phyloP scores from a whole-genome alignment of 1,284 basidiomycete genomes.

The Tetrapyrgos nigripes region DNA sequence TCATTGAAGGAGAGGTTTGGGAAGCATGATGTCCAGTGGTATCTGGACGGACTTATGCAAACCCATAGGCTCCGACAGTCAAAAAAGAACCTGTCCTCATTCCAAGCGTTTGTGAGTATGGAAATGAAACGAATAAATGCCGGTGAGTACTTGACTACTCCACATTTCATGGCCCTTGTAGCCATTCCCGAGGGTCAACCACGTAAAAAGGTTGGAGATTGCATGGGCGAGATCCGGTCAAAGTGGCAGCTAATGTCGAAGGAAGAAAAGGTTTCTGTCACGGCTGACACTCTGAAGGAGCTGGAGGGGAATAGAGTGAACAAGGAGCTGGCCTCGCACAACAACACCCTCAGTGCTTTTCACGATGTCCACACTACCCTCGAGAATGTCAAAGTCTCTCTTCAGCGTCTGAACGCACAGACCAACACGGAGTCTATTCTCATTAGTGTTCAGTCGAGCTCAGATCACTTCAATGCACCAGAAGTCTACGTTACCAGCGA shows the following conservation, averaged over 20 bases:
- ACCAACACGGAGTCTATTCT: constrained; percentile 13
- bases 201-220: constrained; percentile 4
- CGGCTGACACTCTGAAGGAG: neutral
- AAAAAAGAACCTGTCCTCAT: neutral
- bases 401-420: constrained; percentile 8
- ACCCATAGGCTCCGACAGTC: neutral
- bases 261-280: constrained; percentile 6
- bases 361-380: constrained; percentile 13
- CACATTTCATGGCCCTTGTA: too few relatives aligned
- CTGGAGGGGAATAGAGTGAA: constrained; percentile 5
- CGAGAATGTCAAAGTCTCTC: constrained; percentile 1
- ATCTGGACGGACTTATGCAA: neutral
- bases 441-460: constrained; percentile 5
- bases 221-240: constrained; percentile 1
- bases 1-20: neutral
- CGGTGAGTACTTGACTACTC: neutral
- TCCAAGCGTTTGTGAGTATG: constrained; percentile 1
- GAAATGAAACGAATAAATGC: neutral
- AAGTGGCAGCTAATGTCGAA: constrained; percentile 12
- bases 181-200: constrained; percentile 3
- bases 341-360: constrained; percentile 9
- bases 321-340: constrained; percentile 7
- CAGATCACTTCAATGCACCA: constrained; percentile 12
- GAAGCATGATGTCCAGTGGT: neutral
- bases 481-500: constrained; percentile 9